A percentile compares a stretch with the other conserved stretches of the same genome.
Conservation (phyloP, 257 asterid species). For the Solanum bukasovii region DNA sequence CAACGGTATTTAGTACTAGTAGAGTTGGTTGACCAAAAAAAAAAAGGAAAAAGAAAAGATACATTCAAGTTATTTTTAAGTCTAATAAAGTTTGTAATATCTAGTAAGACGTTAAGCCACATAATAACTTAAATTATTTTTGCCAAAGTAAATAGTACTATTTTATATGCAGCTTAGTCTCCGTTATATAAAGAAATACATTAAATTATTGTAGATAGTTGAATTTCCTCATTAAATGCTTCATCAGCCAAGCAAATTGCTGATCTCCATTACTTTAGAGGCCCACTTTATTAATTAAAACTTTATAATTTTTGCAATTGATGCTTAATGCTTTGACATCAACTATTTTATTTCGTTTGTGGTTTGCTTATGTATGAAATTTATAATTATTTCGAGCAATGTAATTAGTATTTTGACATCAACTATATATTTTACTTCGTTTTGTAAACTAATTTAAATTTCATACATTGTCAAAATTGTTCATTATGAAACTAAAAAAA, state of each 20-base stretch:
- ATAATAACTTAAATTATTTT: background rate
- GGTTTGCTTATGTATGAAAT: background rate
- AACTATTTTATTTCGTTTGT: background rate
- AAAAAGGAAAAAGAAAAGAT: background rate
- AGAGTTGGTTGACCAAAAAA: background rate
- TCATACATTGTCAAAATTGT: background rate
- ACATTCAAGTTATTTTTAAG: background rate
- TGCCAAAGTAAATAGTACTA: background rate
- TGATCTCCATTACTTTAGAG: background rate
- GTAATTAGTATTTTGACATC: no score
- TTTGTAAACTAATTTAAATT: background rate
- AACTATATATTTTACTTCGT: background rate
- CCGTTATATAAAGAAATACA: background rate
- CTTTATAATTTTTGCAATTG: background rate
- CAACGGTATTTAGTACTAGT: no score
- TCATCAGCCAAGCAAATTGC: background rate
- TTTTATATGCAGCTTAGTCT: background rate
- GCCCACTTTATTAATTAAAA: background rate
- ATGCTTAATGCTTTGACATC: background rate
- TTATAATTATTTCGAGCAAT: no score
- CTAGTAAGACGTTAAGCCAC: background rate
- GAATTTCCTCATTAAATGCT: background rate
- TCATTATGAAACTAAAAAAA: background rate
- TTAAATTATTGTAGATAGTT: background rate
- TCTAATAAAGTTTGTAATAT: background rate